Evolutionary conservation across 2,329 filamentous ascomycete genomes (phyloP), one percentile per base, ranked within the genome.

Genomic region (Knoxdaviesia capensis): DNA sequence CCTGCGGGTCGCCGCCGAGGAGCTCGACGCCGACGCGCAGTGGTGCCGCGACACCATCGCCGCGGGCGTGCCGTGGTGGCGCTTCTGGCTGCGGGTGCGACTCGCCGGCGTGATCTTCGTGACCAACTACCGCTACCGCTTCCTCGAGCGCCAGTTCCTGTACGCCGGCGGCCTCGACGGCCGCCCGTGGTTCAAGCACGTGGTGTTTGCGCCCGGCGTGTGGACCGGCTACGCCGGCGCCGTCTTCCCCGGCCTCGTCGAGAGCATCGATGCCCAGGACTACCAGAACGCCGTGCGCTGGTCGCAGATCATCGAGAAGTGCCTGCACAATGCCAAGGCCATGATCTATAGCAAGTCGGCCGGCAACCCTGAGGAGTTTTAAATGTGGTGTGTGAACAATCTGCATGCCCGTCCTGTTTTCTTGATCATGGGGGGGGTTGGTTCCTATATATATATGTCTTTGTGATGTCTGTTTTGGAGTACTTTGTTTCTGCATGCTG

Each of bases 181-280:
- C 1, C 66, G 88, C 45, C 64, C 65, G 29, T 94, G 86, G 86
- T 96, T 88, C 64, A 94, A 94, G 63, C 88, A 94, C 53, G 80
- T 94, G 3, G 80, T 94, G 1, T 94, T 92, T 59, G 87, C 87
- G 1, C 87, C 87, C 0, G 87, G 87, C 0, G 57, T 88, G 39
- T 93, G 86, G 85, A 94, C 85, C 0, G 87, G 87, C 0, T 94
- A 94, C 57, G 66, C 85, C 0, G 87, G 86, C 53, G 70, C 70
- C 41, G 73, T 77, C 9, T 77, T 74, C 56, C 74, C 74, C 0
- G 72, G 74, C 0, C 56, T 78, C 38, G 62, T 68, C 9, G 74
- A 79, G 55, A 74, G 70, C 42, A 75, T 79, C 45, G 71, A 77
- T 44, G 59, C 60, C 9, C 65, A 67, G 49, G 69, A 78, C 51